A percentile compares a stretch with the other conserved stretches of the same genome.
Conservation (phyloP, 352 stramenopile genomes). For the Aphanomyces astaci region DNA sequence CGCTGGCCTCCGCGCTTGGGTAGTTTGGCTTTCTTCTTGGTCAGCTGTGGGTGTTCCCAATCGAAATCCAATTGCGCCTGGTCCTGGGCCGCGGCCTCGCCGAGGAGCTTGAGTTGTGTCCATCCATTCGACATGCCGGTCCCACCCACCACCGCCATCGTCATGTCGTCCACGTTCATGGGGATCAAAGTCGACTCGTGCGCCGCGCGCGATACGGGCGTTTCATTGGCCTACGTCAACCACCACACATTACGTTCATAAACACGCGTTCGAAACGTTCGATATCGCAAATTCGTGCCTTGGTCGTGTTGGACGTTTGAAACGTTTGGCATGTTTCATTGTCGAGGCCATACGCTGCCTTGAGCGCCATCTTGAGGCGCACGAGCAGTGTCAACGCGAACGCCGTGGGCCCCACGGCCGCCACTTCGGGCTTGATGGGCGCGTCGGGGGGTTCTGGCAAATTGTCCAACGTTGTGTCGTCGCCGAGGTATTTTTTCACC, state of each 20-base stretch:
- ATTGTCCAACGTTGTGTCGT: conserved; percentile 1
- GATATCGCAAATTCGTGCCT: too few species aligned
- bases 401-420: conserved; percentile 26
- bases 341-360: conserved; percentile 54
- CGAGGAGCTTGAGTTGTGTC: conserved; percentile 52
- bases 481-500: conserved; percentile 42
- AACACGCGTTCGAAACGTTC: too few species aligned
- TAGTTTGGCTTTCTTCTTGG: conserved; percentile 33
- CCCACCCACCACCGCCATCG: conserved; percentile 26
- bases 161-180: conserved; percentile 35
- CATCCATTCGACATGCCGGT: conserved; percentile 42
- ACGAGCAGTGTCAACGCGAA: conserved; percentile 65
- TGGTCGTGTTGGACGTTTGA: conserved; percentile 42
- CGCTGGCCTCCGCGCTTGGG: not conserved
- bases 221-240: conserved; percentile 15
- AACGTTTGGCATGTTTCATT: conserved; percentile 80
- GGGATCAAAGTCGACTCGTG: not conserved
- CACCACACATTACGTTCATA: too few species aligned
- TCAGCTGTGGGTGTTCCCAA: conserved; percentile 28
- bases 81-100: conserved; percentile 46
- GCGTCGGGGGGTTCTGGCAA: not conserved
- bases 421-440: not conserved
- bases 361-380: conserved; percentile 65
- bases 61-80: conserved; percentile 67
- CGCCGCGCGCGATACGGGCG: not conserved